phyloP scores from a whole-genome alignment of 441 rosid genomes.

The Omphalea diandra region DNA sequence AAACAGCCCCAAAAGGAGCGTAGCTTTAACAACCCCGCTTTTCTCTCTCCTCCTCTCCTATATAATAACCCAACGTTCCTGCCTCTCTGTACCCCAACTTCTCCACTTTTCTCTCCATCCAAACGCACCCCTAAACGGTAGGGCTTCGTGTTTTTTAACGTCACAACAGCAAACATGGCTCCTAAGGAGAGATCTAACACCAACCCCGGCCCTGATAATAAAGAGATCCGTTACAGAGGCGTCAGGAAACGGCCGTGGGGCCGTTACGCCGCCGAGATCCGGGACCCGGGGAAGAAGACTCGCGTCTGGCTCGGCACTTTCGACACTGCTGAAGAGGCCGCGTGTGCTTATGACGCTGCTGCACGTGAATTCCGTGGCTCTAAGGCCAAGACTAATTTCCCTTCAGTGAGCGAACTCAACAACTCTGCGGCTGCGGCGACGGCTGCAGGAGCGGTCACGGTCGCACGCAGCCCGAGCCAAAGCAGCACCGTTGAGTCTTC shows the following conservation, averaged over 20 bases:
- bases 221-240: constrained; percentile 60
- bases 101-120: background rate
- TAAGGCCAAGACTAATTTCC: constrained; percentile 75
- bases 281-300: constrained; percentile 69
- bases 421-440: constrained; percentile 31
- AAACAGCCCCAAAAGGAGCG: constrained; percentile 52
- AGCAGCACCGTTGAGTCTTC: constrained; percentile 64
- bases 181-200: constrained; percentile 36
- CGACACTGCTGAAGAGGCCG: constrained; percentile 73
- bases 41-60: constrained; percentile 26
- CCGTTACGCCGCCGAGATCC: constrained; percentile 80
- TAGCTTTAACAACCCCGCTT: constrained; percentile 29
- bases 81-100: constrained; percentile 9
- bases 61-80: constrained; percentile 30
- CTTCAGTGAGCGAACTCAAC: constrained; percentile 23
- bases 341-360: constrained; percentile 68
- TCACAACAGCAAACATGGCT: no score
- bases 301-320: constrained; percentile 89
- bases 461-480: constrained; percentile 50
- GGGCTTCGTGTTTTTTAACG: no score
- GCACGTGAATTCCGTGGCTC: constrained; percentile 69
- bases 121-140: background rate
- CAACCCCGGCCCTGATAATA: background rate
- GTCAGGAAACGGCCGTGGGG: constrained; percentile 90
- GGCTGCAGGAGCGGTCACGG: background rate